A percentile compares a stretch with the other conserved stretches of the same genome.
phyloP scores from a whole-genome alignment of 495 filamentous ascomycete genomes.

The Poronia punctata region DNA sequence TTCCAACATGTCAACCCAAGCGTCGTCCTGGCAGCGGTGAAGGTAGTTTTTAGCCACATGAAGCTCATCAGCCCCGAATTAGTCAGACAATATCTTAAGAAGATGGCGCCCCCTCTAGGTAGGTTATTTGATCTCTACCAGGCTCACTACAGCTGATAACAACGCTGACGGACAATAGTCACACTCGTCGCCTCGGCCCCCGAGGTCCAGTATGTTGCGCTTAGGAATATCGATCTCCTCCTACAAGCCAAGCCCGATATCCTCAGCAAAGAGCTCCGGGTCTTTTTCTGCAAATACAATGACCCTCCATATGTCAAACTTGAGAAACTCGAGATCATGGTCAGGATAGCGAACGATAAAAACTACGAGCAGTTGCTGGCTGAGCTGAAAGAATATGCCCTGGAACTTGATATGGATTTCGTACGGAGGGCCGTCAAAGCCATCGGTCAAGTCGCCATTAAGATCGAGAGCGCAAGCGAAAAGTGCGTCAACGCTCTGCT shows the following conservation, averaged over 20 bases:
- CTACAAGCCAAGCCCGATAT: constrained; percentile 95
- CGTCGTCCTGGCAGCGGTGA: constrained; percentile 93
- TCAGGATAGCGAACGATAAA: constrained; percentile 94
- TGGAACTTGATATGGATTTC: constrained; percentile 99
- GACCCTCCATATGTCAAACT: constrained; percentile 97
- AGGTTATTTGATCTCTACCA: constrained; percentile 13
- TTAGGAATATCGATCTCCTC: constrained; percentile 91
- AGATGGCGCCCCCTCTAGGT: constrained; percentile 97
- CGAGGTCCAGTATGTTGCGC: constrained; percentile 95
- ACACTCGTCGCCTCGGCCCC: constrained; percentile 92
- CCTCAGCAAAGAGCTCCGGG: constrained; percentile 90
- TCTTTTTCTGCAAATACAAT: constrained; percentile 99
- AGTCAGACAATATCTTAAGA: constrained; percentile 77
- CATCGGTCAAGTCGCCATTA: constrained; percentile 96
- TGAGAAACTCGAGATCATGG: constrained; percentile 98
- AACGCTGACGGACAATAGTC: constrained; percentile 47
- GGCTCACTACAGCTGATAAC: too few species aligned
- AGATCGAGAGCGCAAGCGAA: constrained; percentile 89
- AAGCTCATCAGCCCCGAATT: constrained; percentile 70
- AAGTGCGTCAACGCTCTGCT: constrained; percentile 91
- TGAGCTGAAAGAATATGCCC: constrained; percentile 92
- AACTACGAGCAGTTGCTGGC: constrained; percentile 93
- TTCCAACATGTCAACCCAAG: constrained; percentile 98
- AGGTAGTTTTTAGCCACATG: constrained; percentile 98
- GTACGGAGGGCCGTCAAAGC: constrained; percentile 88